Evolutionary conservation across 257 asterid genomes (phyloP).

Genomic region (Nicotiana noctiflora): DNA sequence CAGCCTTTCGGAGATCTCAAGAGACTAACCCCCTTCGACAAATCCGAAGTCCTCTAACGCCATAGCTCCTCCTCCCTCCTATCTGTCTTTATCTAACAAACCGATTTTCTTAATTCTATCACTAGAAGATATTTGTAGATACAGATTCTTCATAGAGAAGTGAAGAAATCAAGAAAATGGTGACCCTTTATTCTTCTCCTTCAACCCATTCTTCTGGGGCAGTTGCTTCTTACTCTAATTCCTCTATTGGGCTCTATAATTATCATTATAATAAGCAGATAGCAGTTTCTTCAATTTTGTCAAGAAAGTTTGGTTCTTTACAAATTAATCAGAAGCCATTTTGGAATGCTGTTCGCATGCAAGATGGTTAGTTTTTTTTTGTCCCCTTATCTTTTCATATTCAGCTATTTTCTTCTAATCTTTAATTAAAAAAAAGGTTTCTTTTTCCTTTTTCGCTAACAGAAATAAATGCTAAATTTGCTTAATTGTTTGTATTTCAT

Average conservation of each 20-base stretch:
- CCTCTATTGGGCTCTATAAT: slow-evolving; percentile 29
- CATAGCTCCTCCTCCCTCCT: no score
- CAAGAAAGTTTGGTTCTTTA: slow-evolving; percentile 31
- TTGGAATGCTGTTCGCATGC: slow-evolving; percentile 52
- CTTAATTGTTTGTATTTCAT: background rate
- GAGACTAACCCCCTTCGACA: slow-evolving; percentile 56
- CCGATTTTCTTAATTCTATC: background rate
- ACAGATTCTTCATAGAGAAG: background rate
- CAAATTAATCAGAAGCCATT: slow-evolving; percentile 35
- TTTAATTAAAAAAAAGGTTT: background rate
- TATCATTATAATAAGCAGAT: slow-evolving; percentile 18
- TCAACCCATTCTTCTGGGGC: slow-evolving; percentile 30
- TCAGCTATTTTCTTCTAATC: no score
- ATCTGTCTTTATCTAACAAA: background rate
- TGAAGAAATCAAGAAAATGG: slow-evolving; percentile 33
- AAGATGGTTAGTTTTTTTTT: slow-evolving; percentile 56
- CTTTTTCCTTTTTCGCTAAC: background rate
- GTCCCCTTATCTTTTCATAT: background rate
- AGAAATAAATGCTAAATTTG: background rate
- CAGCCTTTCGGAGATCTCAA: slow-evolving; percentile 90
- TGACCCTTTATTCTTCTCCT: slow-evolving; percentile 40
- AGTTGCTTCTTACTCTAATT: slow-evolving; percentile 26
- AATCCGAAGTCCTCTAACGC: slow-evolving; percentile 30
- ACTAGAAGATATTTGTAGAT: background rate
- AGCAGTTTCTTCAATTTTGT: slow-evolving; percentile 19